phyloP scores from a whole-genome alignment of 2,329 filamentous ascomycete genomes.

The Penicillium sp. region DNA sequence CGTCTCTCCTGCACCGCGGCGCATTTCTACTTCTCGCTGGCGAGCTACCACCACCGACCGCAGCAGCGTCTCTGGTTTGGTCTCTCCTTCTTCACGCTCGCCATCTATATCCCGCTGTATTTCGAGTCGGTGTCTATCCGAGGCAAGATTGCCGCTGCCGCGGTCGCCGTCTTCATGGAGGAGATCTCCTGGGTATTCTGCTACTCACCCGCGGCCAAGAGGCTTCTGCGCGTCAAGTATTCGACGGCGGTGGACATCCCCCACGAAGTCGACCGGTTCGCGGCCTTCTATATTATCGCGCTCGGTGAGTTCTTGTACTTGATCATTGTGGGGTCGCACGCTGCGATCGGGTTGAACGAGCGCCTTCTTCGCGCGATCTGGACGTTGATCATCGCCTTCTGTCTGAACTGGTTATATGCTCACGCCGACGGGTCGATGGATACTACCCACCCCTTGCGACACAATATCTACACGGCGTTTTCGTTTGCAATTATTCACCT shows the following conservation, averaged over 20 bases:
- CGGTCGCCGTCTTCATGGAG: conserved; percentile 44
- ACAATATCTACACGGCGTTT: conserved; percentile 47
- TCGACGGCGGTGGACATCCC: conserved; percentile 51
- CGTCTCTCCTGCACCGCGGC: conserved; percentile 41
- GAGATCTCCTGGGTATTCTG: conserved; percentile 47
- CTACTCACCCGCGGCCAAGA: conserved; percentile 47
- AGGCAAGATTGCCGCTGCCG: conserved; percentile 45
- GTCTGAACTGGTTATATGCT: conserved; percentile 52
- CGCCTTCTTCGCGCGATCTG: conserved; percentile 49
- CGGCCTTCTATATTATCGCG: conserved; percentile 54
- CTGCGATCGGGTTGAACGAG: conserved; percentile 46
- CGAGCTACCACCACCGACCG: conserved; percentile 48
- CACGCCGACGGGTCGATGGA: conserved; percentile 49
- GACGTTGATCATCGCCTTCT: conserved; percentile 51
- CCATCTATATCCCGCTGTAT: conserved; percentile 47
- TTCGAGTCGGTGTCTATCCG: conserved; percentile 42
- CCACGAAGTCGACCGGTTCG: conserved; percentile 52
- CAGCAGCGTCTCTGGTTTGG: conserved; percentile 48
- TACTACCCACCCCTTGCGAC: conserved; percentile 47
- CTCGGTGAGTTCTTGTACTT: conserved; percentile 52
- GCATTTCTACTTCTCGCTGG: conserved; percentile 47
- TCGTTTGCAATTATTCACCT: conserved; percentile 48
- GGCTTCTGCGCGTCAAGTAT: conserved; percentile 43
- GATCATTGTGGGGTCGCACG: conserved; percentile 49
- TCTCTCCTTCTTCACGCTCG: conserved; percentile 44